Evolutionary conservation across 2,329 filamentous ascomycete species (phyloP), one percentile per base, ranked within the genome.

Genomic region (Dothistroma pini): DNA sequence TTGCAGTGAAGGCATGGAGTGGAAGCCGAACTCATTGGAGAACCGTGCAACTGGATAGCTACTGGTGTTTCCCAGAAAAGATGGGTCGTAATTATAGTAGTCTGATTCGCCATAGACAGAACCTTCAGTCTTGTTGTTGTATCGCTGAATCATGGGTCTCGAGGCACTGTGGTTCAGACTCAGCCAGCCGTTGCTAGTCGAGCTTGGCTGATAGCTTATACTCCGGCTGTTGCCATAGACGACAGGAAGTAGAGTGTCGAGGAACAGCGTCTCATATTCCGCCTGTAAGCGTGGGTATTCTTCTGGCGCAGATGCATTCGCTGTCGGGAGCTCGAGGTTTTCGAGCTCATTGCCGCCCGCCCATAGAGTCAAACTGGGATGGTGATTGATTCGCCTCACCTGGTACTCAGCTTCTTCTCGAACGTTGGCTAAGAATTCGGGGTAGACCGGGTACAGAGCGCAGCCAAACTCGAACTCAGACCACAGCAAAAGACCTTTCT

Each of bases 381-480:
- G 84, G 63, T 86, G 84, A 55, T 86, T 86, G 21, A 84, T 74
- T 19, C 85, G 75, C n/a, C 85, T 78, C 8, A 86, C 83, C 56
- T 87, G 82, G 62, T 87, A 87, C 4, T 79, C 75, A 4, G 83
- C 83, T 66, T 87, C 85, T 16, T 79, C 75, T 12, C 78, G 75
- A 10, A 82, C 78, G 58, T 85, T 86, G 4, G 82, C 81, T 0
- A 87, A 70, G 65, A 86, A 87, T 0, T 76, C 77, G 0, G 76
- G 64, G 54, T 83, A 72, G 0, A 83, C 79, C 0, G 85, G 85
- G 67, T 87, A 87, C 2, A 86, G 72, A 0, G 83, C 79, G 69
- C 86, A 84, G 11, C 83, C 81, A 68, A 86, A 87, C 66, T 87
- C 78, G 63, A 87, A 87, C 62, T 87, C 85, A 54, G 80, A 84